phyloP scores from a whole-genome alignment of 352 stramenopile genomes.

The Globisporangium yorkense region DNA sequence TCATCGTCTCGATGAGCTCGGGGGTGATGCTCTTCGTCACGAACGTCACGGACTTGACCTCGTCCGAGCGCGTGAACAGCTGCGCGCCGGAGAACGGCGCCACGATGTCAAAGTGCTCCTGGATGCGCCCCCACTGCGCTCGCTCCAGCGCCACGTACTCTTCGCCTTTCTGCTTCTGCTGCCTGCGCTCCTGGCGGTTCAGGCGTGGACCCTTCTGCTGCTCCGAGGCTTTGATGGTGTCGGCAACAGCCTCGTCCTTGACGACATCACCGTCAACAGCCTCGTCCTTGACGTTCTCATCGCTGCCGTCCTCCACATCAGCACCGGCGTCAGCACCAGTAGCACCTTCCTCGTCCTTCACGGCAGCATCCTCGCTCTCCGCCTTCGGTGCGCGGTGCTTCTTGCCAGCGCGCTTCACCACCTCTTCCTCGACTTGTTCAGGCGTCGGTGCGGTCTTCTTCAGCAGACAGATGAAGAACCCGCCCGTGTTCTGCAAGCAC shows the following conservation, averaged over 20 bases:
- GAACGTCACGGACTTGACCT: slow-evolving; percentile 82
- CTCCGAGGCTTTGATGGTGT: slow-evolving; percentile 19
- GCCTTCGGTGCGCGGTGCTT: slow-evolving; percentile 18
- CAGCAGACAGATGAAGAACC: slow-evolving; percentile 98
- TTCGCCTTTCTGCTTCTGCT: slow-evolving; percentile 51
- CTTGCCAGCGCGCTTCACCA: slow-evolving; percentile 11
- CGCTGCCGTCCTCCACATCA: slow-evolving; percentile 1
- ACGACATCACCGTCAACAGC: not conserved
- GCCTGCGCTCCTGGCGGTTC: slow-evolving; percentile 37
- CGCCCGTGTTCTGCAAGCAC: slow-evolving; percentile 88
- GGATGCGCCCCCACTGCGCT: slow-evolving; percentile 52
- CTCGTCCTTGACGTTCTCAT: not conserved
- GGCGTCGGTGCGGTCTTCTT: slow-evolving; percentile 84
- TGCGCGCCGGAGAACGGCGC: slow-evolving; percentile 63
- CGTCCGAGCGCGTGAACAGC: slow-evolving; percentile 86
- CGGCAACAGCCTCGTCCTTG: slow-evolving; percentile 4
- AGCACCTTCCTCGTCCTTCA: slow-evolving; percentile 11
- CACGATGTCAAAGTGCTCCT: slow-evolving; percentile 74
- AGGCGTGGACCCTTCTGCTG: not conserved
- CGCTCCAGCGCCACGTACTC: slow-evolving; percentile 69
- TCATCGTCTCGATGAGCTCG: slow-evolving; percentile 76
- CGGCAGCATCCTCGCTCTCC: slow-evolving; percentile 2
- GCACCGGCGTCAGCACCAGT: not conserved
- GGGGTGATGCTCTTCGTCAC: slow-evolving; percentile 83
- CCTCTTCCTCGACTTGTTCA: slow-evolving; percentile 11